Conservation (phyloP, 1,284 basidiomycete species). For the Macrocystidia cucumis region DNA sequence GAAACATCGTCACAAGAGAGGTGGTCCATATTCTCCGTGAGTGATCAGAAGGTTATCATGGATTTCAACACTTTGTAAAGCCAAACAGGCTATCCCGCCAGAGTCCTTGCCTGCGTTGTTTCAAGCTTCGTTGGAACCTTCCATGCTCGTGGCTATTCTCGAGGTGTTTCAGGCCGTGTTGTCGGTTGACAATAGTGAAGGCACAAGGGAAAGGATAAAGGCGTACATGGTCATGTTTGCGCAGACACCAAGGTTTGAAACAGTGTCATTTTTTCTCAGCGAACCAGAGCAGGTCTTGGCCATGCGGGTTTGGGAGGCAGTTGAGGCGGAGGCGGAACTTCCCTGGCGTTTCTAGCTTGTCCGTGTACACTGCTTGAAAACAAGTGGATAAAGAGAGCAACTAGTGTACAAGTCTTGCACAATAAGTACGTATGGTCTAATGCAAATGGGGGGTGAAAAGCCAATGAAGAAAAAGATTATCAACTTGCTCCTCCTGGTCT, state of each 20-base stretch:
- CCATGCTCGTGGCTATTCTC: conserved; percentile 48
- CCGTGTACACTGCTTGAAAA: no score
- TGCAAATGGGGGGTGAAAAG: no score
- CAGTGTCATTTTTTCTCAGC: conserved; percentile 56
- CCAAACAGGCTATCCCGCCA: conserved; percentile 41
- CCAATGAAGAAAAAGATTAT: no score
- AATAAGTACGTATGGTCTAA: no score
- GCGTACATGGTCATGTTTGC: conserved; percentile 46
- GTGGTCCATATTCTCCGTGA: conserved; percentile 23
- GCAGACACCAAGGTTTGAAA: conserved; percentile 51
- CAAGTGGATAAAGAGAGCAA: no score
- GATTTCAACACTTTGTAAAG: not conserved
- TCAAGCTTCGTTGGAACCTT: conserved; percentile 58
- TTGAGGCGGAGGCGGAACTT: no score
- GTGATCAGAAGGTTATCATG: not conserved
- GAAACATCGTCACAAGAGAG: conserved; percentile 27
- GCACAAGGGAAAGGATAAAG: conserved; percentile 17
- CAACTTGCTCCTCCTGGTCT: no score
- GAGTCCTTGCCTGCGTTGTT: conserved; percentile 48
- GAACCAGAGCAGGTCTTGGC: conserved; percentile 38
- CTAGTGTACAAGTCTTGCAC: no score
- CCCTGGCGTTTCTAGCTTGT: no score
- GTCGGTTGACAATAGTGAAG: conserved; percentile 9
- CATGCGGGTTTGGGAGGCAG: conserved; percentile 25
- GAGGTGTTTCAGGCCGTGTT: conserved; percentile 37